Evolutionary conservation across 2,329 filamentous ascomycete genomes (phyloP).

Genomic region (Bretziella fagacearum): DNA sequence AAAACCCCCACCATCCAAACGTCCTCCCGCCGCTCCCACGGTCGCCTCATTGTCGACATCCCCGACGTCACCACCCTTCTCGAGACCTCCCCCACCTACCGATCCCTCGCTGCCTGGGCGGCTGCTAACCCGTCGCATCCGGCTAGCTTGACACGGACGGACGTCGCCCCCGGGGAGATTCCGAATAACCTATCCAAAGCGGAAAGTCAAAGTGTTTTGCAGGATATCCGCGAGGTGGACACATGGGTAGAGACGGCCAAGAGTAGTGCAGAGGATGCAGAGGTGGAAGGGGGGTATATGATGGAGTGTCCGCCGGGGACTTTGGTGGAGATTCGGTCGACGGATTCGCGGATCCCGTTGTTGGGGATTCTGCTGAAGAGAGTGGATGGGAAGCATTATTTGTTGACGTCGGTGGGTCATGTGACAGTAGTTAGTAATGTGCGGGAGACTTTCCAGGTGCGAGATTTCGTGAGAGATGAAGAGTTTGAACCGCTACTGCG

Average conservation of each 20-base stretch:
- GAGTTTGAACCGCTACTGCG: slow-evolving; percentile 25
- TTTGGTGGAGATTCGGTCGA: slow-evolving; percentile 18
- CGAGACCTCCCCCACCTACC: background rate
- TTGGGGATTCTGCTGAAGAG: slow-evolving; percentile 37
- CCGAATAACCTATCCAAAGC: slow-evolving; percentile 8
- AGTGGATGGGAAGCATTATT: slow-evolving; percentile 34
- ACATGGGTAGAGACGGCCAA: background rate
- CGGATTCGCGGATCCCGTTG: slow-evolving; percentile 28
- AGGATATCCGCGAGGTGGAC: no score
- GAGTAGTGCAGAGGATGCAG: background rate
- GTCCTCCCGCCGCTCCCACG: no score
- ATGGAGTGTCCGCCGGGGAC: slow-evolving; percentile 3
- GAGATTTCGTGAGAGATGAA: slow-evolving; percentile 26
- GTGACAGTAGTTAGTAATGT: slow-evolving; percentile 29
- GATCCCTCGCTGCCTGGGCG: background rate
- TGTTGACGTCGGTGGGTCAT: slow-evolving; percentile 36
- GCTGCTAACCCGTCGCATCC: background rate
- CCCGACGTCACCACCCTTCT: background rate
- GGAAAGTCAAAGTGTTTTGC: background rate
- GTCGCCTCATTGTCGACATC: no score
- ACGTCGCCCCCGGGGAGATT: slow-evolving; percentile 4
- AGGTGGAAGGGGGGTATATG: background rate
- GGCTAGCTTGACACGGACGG: background rate
- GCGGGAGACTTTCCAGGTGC: slow-evolving; percentile 32
- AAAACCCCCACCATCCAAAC: no score